Percentiles rank a stretch among this genome's conserved stretches.
Evolutionary conservation across 345 rosid species (phyloP).

Genomic region (Linum usitatissimum): DNA sequence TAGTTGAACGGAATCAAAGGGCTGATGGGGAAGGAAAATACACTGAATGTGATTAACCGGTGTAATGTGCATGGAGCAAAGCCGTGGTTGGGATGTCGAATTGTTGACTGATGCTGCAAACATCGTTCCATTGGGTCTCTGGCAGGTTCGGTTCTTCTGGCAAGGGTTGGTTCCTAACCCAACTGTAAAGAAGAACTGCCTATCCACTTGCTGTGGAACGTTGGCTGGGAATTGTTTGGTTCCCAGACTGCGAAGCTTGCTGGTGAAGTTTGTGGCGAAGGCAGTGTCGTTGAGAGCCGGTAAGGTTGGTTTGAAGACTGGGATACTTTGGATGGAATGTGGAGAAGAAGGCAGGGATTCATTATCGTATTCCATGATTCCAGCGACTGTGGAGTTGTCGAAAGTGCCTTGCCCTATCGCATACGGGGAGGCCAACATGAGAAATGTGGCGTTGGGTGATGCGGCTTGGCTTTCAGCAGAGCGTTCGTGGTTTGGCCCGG

Average conservation of each 20-base stretch:
- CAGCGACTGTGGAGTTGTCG: constrained; percentile 21
- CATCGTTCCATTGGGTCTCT: constrained; percentile 16
- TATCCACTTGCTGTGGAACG: constrained; percentile 14
- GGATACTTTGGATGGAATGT: neutral
- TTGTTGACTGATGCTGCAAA: constrained; percentile 20
- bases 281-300: constrained; percentile 19
- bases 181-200: constrained; percentile 16
- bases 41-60: constrained; percentile 15
- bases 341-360: neutral
- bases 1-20: constrained; percentile 15
- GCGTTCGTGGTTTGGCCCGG: constrained; percentile 21
- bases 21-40: constrained; percentile 18
- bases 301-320: constrained; percentile 8
- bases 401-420: constrained; percentile 19
- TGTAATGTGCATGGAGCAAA: constrained; percentile 14
- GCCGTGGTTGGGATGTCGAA: constrained; percentile 19
- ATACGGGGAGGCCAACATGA: constrained; percentile 19
- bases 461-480: constrained; percentile 19
- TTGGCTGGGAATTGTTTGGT: constrained; percentile 16
- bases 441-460: constrained; percentile 16
- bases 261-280: constrained; percentile 9
- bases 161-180: constrained; percentile 19
- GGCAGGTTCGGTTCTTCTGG: constrained; percentile 19
- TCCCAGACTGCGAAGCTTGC: constrained; percentile 16
- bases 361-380: constrained; percentile 14